Conservation (phyloP, 345 rosid genomes). For the Carallia pectinifolia region DNA sequence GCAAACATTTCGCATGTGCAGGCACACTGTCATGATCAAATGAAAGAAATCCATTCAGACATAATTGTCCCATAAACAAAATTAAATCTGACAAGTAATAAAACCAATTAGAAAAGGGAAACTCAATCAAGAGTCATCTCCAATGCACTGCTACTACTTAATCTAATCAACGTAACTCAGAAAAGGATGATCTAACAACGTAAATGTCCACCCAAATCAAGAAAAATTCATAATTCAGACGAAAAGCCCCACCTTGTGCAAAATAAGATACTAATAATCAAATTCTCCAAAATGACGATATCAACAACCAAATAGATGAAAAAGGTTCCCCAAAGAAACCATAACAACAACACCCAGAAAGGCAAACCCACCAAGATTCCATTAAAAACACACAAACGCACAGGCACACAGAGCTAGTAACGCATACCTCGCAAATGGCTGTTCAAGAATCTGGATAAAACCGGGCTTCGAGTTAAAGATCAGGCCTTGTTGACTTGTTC, state of each 20-base stretch:
- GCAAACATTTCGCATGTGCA: constrained; percentile 52
- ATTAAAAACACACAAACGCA: not conserved
- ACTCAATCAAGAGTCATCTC: too few relatives aligned
- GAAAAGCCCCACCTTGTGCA: too few relatives aligned
- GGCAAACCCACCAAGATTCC: not conserved
- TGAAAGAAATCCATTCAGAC: not conserved
- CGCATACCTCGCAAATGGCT: not conserved
- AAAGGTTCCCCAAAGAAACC: not conserved
- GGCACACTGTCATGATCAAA: constrained; percentile 23
- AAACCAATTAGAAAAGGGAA: too few relatives aligned
- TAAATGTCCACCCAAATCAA: too few relatives aligned
- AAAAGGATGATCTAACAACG: too few relatives aligned
- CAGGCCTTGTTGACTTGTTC: not conserved
- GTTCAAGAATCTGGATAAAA: not conserved
- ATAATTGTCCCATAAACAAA: not conserved
- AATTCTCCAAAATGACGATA: too few relatives aligned
- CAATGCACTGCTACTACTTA: too few relatives aligned
- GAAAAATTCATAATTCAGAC: too few relatives aligned
- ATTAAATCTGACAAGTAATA: too few relatives aligned
- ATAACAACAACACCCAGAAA: not conserved
- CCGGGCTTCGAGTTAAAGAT: not conserved
- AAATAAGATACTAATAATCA: too few relatives aligned
- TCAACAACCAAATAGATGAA: too few relatives aligned
- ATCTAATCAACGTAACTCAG: too few relatives aligned
- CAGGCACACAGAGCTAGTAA: not conserved